Percentiles rank a stretch among this genome's conserved stretches.
phyloP scores from a whole-genome alignment of 306 rosid species.

The Gastrolobium villosum region DNA sequence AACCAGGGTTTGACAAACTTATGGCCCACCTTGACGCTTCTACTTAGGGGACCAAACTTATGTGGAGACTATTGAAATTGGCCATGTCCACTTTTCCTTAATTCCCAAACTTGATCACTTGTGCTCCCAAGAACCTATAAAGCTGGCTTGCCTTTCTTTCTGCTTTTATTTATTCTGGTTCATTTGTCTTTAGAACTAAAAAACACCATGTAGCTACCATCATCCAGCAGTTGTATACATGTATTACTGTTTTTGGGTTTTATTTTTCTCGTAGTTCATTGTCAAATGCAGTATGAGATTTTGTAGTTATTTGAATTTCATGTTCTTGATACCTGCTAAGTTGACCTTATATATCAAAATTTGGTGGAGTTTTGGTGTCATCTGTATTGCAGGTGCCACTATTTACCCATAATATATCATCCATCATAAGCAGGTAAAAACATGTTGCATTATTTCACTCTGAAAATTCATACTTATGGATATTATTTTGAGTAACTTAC shows the following conservation, averaged over 20 bases:
- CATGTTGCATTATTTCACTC: constrained; percentile 39
- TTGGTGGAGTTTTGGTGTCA: constrained; percentile 57
- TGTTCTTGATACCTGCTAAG: constrained; percentile 45
- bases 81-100: constrained; percentile 82
- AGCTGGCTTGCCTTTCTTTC: constrained; percentile 65
- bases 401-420: constrained; percentile 37
- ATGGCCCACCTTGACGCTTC: constrained; percentile 94
- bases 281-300: constrained; percentile 49
- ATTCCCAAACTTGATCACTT: constrained; percentile 78
- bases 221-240: constrained; percentile 53
- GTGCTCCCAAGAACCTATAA: constrained; percentile 84
- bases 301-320: constrained; percentile 50
- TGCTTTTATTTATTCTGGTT: constrained; percentile 61
- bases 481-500: constrained; percentile 19
- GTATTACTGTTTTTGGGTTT: constrained; percentile 47
- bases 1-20: constrained; percentile 95
- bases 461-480: constrained; percentile 26
- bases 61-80: constrained; percentile 70
- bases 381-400: constrained; percentile 66
- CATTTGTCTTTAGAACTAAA: constrained; percentile 57
- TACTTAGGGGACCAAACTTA: constrained; percentile 83
- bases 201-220: constrained; percentile 62
- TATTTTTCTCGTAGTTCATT: constrained; percentile 43
- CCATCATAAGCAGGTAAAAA: constrained; percentile 46
- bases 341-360: constrained; percentile 43